Evolutionary conservation across 129 eudicot species (phyloP), one percentile per base, ranked within the genome.

Genomic region (Escallonia herrerae): DNA sequence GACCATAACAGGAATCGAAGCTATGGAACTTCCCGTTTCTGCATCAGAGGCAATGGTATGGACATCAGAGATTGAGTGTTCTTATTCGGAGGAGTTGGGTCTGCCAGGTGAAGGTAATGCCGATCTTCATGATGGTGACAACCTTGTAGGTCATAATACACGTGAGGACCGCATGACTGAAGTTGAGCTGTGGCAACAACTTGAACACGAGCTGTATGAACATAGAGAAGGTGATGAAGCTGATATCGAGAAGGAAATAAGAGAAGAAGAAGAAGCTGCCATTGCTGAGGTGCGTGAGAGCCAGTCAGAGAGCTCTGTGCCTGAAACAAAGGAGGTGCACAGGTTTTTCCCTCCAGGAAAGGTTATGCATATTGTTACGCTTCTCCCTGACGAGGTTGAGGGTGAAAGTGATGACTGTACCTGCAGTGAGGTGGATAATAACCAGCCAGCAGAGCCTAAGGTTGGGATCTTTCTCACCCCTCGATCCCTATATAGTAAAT

Each of bases 271-370:
- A 76, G 87, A 75, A 43, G 96, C 86, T 4, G 95, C 90, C 7
- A 68, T 84, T 43, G 86, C 86, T 0, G 91, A 83, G 69, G 82
- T 79, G 12, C 62, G 74, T 52, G 84, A 83, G 40, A 60, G 58
- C 37, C 74, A 72, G 40, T 53, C 76, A 5, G 85, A 76, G 54
- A 68, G 57, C 75, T 73, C 78, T 0, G 69, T 65, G 3, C 79
- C 87, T 2, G 79, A 84, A 50, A 72, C 84, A 0, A 94, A 94
- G 74, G 99, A 94, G 74, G 96, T 74, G 3, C 97, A 84, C 57
- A 78, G 99, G 68, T 94, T 94, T 71, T 94, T 81, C 65, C 99
- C 99, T 41, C 86, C 99, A 0, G 99, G 99, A 38, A 94, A 78
- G 81, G 82, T 94, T 47, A 81, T 94, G 95, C 99, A 93, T 75